Base-by-base conservation (phyloP, 495 filamentous ascomycete genomes). In the Penicillium egyptiacum region DNA sequence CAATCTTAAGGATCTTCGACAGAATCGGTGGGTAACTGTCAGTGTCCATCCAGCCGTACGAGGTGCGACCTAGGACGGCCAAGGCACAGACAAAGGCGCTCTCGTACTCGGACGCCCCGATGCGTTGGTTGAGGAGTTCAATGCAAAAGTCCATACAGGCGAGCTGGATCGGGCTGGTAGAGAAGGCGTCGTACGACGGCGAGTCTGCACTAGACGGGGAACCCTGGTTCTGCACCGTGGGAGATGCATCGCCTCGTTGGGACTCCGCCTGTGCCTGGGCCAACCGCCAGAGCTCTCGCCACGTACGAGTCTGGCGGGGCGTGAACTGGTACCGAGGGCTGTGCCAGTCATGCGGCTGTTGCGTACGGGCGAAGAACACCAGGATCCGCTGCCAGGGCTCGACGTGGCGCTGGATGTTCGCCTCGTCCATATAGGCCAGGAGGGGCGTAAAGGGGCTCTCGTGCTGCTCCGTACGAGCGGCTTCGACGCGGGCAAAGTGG, bases 301-400 rank as follows among this genome's bases (percentile, higher is more conserved):
- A 53, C 16, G 39, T 20, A 10, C 39, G 37, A 9, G 31, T 48
- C 42, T 61, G 28, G 0, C 49, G 55, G 9, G 22, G 4, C 0
- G 37, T 53, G 5, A 53, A 53, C 23, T 28, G 11, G 30, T 53
- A 53, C 22, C 3, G 16, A 6, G 55, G 47, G 47, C 28, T 61
- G 20, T 1, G n/a, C 59, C 41, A 57, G 4, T 40, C 8, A 19
- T 57, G 54, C 5, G 33, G 37, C 22, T 33, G 16, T 49, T 63
- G 39, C 16, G 53, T 66, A 17, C 45, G 50, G 10, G 53, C 37
- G 39, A 66, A 60, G 50, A 62, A 62, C 8, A 31, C 35, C 11
- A 63, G 28, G 0, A 66, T 22, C 53, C 59, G 48, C 60, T 63
- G 37, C 57, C 33, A 63, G 40, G 50, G 57, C 30, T 56, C 44